A percentile compares a stretch with the other conserved stretches of the same genome.
These are phyloP conservation scores for Piromyces sp. DNA, from an alignment of 192 early-diverging fungal species.

Conservation along the genomic window DNA sequence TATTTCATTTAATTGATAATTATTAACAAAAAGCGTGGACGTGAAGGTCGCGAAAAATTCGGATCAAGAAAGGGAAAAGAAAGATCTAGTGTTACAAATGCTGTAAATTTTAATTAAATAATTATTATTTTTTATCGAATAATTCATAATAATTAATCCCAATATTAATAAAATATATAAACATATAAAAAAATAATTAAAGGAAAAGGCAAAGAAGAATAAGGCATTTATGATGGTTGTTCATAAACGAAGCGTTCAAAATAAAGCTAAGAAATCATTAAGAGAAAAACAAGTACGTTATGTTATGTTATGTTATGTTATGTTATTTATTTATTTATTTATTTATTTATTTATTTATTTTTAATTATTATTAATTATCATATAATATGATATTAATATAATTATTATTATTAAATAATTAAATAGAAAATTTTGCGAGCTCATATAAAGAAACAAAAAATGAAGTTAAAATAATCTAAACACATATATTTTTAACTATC, in stretches of 20 bases:
- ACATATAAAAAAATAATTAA: too few relatives aligned
- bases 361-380: background rate
- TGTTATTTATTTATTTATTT: too few relatives aligned
- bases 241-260: conserved; percentile 66
- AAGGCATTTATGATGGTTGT: conserved; percentile 92
- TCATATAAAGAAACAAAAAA: conserved; percentile 46
- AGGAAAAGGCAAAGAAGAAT: conserved; percentile 73
- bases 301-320: background rate
- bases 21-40: conserved; percentile 22
- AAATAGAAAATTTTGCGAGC: conserved; percentile 18
- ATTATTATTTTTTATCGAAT: too few relatives aligned
- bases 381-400: too few relatives aligned
- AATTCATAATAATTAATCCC: too few relatives aligned
- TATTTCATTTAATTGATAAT: too few relatives aligned
- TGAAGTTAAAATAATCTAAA: conserved; percentile 30
- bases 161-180: too few relatives aligned
- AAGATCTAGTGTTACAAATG: conserved; percentile 41
- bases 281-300: conserved; percentile 31
- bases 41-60: conserved; percentile 78
- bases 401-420: too few relatives aligned
- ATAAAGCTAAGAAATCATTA: conserved; percentile 56
- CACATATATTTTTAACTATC: too few relatives aligned
- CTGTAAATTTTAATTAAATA: conserved; percentile 42
- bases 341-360: too few relatives aligned
- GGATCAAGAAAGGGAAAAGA: conserved; percentile 75